Evolutionary conservation across 176 grass and related monocot genomes (phyloP), one percentile per base, ranked within the genome.

Genomic region (Lolium perenne): DNA sequence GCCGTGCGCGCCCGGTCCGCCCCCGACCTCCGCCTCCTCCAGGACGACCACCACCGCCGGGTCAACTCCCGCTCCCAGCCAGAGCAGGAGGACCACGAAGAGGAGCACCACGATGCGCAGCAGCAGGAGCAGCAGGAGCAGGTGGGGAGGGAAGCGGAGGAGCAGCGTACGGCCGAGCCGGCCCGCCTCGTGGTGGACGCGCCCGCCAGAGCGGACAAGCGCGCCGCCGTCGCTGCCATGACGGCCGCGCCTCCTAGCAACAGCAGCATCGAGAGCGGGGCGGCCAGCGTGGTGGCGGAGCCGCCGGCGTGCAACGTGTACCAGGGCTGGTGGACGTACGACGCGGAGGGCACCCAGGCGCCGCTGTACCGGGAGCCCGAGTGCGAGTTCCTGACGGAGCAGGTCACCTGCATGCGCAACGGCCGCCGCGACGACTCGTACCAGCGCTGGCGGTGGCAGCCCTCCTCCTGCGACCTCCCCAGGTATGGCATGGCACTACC

Each of bases 341-440:
- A 97, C 91, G 89, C 81, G 13, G 79, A 46, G 25, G 86, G 77
- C 6, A 49, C 54, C 21, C 86, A 74, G 38, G 71, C 64, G 79
- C 88, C 88, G 72, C 63, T 97, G 51, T 97, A 97, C 83, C 61
- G 29, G 2, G 94, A 97, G 76, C n/a, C 64, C 10, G 84, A 92
- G 79, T 98, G 95, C 87, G 89, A 90, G 87, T 98, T 93, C 84
- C 91, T 98, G 29, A 95, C 95, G 21, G 95, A 98, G 91, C 95
- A 98, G 85, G 95, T 95, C 3, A 98, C 95, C 47, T 98, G 95
- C 89, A 98, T 95, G 91, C 88, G 93, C 81, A 98, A 98, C 74
- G 95, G 93, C 18, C 87, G 95, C 46, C 90, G 85, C 71, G 87
- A 95, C 88, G 95, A 93, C 77, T 78, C 83, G 13, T 93, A 91